phyloP scores from a whole-genome alignment of 78 protist species.

The Planoprotostelium fungivorum region DNA sequence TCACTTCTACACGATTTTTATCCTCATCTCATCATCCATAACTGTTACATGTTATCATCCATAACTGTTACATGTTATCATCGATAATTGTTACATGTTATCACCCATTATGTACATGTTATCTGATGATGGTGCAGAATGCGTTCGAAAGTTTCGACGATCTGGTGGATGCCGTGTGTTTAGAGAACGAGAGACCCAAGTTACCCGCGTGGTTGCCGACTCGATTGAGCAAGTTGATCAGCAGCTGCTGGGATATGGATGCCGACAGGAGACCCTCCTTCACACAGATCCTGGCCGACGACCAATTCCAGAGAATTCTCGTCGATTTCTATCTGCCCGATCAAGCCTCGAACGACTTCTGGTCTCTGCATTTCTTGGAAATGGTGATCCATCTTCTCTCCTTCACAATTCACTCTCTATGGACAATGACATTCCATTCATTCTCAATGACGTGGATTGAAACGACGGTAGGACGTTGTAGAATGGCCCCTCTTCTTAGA shows the following conservation, averaged over 20 bases:
- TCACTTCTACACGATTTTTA: no score
- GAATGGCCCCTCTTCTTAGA: background rate
- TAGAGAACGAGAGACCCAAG: background rate
- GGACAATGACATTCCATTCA: background rate
- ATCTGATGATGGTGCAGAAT: background rate
- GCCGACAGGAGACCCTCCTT: background rate
- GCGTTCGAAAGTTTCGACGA: background rate
- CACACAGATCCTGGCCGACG: background rate
- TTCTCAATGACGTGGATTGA: background rate
- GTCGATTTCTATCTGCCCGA: background rate
- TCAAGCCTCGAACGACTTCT: background rate
- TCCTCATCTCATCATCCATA: no score
- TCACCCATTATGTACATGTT: no score
- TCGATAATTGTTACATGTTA: no score
- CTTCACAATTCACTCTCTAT: background rate
- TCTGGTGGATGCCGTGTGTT: background rate
- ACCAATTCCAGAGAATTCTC: background rate
- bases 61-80: no score
- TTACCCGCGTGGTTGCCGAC: background rate
- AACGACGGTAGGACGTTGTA: background rate
- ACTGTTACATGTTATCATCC: no score
- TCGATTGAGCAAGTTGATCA: background rate
- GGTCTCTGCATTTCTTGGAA: background rate
- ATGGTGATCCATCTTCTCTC: background rate
- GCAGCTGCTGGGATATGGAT: background rate